phyloP scores from a whole-genome alignment of 2,329 filamentous ascomycete species.

The Immersiporthe knoxdaviesiana region DNA sequence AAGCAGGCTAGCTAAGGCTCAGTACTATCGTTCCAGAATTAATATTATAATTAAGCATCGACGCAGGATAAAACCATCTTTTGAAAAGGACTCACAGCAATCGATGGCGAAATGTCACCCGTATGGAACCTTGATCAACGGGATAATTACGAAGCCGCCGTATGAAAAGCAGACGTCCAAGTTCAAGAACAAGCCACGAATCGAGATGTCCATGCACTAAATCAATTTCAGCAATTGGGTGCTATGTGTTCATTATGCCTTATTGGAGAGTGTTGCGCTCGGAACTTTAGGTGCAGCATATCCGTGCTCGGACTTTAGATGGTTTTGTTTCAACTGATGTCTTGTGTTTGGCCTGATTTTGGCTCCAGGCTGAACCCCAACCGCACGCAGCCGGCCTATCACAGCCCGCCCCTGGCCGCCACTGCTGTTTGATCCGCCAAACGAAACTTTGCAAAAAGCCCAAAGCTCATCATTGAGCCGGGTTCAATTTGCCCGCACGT shows the following conservation, averaged over 20 bases:
- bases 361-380: conserved; percentile 2
- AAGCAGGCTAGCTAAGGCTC: no score
- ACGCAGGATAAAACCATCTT: no score
- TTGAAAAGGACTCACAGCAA: no score
- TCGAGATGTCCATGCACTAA: neutral
- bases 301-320: conserved; percentile 15
- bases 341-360: conserved; percentile 27
- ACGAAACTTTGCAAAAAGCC: neutral
- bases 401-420: neutral
- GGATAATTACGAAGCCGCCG: neutral
- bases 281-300: conserved; percentile 16
- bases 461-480: neutral
- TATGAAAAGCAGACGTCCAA: neutral
- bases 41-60: no score
- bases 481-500: neutral
- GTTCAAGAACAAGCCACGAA: neutral
- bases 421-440: conserved; percentile 3
- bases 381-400: neutral
- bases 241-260: no score
- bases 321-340: conserved; percentile 28
- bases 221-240: no score
- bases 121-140: neutral
- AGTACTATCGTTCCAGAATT: no score
- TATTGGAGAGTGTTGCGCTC: neutral
- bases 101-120: neutral